Base-by-base conservation (phyloP, 1,284 basidiomycete genomes). In the Cryptococcus neoformans region DNA sequence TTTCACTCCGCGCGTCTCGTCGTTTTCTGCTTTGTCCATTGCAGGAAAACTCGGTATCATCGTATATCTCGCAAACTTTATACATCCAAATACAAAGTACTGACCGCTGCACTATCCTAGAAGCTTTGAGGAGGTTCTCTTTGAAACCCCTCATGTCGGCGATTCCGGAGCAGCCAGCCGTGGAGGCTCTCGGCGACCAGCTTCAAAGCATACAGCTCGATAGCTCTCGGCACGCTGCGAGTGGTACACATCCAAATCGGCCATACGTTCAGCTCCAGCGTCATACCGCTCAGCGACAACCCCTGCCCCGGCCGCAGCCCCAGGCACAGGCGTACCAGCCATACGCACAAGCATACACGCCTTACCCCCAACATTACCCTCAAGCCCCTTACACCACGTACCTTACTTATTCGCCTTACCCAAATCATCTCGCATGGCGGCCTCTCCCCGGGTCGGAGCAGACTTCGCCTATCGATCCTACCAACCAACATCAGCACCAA, bases 401-500 rank as follows among this genome's bases (percentile, higher is more conserved):
- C 45, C 39, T 54, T 7, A 16, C 59, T 11, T 61, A 61, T 46
- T 35, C 50, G 1, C 51, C 54, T 9, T 60, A 54, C 38, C 46
- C 44, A 6, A 54, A 55, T 11, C 51, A 47, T 5, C n/a, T 49
- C 10, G 44, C 10, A 40, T 55, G 50, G 51, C 54, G 55, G n/a
- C 47, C 49, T 16, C 36, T 44, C 12, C 55, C 49, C 3, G 37
- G 53, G 35, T 64, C 62, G 4, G 50, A 49, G 12, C 58, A 58
- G 44, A 28, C 59, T 11, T 62, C 63, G 8, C 62, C 64, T 6
- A 46, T 60, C 14, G 60, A 60, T 35, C 56, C 57, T 8, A 57
- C 63, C 9, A 51, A 51, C 9, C 62, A 57, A 28, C 28, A 28
- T 28, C 28, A 28, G 3, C 28, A 28, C 4, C 28, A 28, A 4